phyloP scores from a whole-genome alignment of 305 asterid species.

The Euphrasia arctica region DNA sequence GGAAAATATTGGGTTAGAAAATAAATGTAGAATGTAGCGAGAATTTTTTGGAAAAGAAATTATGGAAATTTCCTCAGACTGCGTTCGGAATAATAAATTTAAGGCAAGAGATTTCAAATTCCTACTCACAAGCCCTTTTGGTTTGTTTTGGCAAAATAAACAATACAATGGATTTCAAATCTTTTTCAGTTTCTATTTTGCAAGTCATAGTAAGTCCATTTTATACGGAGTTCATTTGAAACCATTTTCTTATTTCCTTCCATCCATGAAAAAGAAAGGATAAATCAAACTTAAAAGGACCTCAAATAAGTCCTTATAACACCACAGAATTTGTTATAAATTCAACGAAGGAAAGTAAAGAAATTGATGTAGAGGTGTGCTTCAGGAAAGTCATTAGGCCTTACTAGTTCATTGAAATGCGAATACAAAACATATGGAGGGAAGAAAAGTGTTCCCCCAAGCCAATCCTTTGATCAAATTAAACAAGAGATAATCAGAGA shows the following conservation, averaged over 20 bases:
- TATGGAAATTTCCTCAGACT: not conserved
- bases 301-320: not conserved
- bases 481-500: conserved; percentile 5
- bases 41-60: not conserved
- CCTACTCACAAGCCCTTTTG: not conserved
- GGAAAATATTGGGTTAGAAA: not conserved
- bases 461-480: not conserved
- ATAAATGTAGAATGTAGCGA: not conserved
- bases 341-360: not conserved
- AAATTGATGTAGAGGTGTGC: not conserved
- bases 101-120: not conserved
- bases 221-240: conserved; percentile 3
- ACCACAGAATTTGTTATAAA: not conserved
- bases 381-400: not conserved
- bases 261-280: not conserved
- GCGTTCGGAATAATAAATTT: not conserved
- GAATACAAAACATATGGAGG: not conserved
- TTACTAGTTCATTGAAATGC: not conserved
- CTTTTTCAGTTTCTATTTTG: not conserved
- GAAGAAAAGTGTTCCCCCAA: not conserved
- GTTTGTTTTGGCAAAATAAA: not conserved
- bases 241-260: not conserved
- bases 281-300: not conserved
- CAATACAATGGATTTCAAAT: not conserved
- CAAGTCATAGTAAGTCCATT: not conserved